Conservation (phyloP, 805 yeast genomes). For the Candida berthetii region DNA sequence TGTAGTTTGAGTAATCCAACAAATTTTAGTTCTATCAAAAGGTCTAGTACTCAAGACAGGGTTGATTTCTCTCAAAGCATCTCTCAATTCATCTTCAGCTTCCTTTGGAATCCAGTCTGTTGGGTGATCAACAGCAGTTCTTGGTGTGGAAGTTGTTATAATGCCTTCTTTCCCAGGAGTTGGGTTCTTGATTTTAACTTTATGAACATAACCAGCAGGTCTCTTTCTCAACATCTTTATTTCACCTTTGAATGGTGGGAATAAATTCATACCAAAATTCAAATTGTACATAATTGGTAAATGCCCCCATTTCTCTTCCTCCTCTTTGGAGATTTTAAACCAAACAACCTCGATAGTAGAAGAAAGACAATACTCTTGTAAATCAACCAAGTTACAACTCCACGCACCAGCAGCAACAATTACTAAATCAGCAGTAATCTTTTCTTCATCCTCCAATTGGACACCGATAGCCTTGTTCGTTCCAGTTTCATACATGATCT, state of each 20-base stretch:
- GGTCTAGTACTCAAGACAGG: conserved; percentile 8
- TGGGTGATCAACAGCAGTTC: conserved; percentile 8
- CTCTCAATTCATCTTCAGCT: conserved; percentile 9
- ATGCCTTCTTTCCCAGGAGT: not conserved
- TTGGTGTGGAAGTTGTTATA: conserved; percentile 7
- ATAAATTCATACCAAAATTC: conserved; percentile 10
- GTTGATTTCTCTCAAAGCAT: conserved; percentile 22
- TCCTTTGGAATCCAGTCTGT: conserved; percentile 10
- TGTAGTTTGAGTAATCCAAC: conserved; percentile 29
- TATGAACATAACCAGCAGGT: conserved; percentile 9
- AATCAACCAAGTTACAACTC: conserved; percentile 10
- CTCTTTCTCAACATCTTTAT: conserved; percentile 8
- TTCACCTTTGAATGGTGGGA: conserved; percentile 12
- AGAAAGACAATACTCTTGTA: conserved; percentile 5
- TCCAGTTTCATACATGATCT: conserved; percentile 3
- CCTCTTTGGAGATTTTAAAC: conserved; percentile 9
- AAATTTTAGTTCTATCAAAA: conserved; percentile 27
- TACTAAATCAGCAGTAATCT: conserved; percentile 4
- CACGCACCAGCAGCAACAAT: conserved; percentile 14
- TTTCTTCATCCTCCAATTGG: conserved; percentile 4
- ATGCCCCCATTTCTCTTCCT: conserved; percentile 3
- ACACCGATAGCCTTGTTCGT: conserved; percentile 7
- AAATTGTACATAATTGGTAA: conserved; percentile 12
- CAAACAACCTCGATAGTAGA: conserved; percentile 13
- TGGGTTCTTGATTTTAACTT: conserved; percentile 1